Evolutionary conservation across 1,139 yeast species (phyloP), one percentile per base, ranked within the genome.

Genomic region (Debaryomycetaceae sp.): DNA sequence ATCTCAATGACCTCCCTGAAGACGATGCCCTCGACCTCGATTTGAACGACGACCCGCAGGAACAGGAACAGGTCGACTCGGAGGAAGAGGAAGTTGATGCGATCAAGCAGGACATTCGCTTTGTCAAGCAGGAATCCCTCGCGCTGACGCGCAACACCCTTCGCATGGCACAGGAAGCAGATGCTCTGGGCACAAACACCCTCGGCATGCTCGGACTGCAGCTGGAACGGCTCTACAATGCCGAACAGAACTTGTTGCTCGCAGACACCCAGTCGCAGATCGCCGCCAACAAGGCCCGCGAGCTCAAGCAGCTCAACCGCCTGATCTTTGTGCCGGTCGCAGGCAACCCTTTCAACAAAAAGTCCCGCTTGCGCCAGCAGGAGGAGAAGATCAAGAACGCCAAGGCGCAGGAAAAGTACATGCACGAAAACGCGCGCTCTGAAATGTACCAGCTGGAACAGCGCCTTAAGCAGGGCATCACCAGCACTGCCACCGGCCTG

Each of bases 161-260:
- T 35, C 70, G 80, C 41, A 75, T 83, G 75, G 94, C 95, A 1
- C 80, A 80, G 39, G 92, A 85, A 43, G 96, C 97, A 1, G 96
- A 87, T 51, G 81, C 80, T 31, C 73, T 87, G 6, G 98, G 95
- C 16, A 70, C 85, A 30, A 85, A 87, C 49, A 80, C 97, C 0
- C 58, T 87, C 41, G 96, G 96, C 16, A 77, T 85, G 75, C 67
- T 90, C 32, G 97, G 97, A 18, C 73, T 90, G 14, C 98, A 92
- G 53, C 77, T 93, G 32, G 96, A 86, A 49, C 63, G 85, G 30
- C 61, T 90, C 38, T 81, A 79, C 49, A 74, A 72, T 45, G 77
- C 90, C 13, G 96, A 87, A 49, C 76, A 74, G 41, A 78, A 77
- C 42, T 57, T 90, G 41, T 72, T 82, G 32, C 57, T 81, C 33